These are phyloP conservation scores for Serendipita sp. DNA, from an alignment of 1,284 basidiomycete genomes.

Conservation along the genomic window DNA sequence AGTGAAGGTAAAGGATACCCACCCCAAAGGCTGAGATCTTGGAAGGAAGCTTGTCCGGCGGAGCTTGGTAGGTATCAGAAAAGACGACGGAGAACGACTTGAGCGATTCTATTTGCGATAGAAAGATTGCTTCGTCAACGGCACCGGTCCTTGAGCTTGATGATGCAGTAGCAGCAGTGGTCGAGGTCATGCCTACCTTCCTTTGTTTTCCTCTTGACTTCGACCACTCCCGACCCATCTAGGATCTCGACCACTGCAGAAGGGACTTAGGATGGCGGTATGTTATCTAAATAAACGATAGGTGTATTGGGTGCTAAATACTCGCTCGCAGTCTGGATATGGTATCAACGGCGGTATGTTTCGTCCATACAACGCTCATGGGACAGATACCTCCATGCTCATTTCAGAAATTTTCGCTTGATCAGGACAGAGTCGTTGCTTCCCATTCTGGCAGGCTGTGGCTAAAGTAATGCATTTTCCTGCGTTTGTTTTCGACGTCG, in stretches of 20 bases:
- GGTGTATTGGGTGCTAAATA: background rate
- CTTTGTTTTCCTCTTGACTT: slow-evolving; percentile 9
- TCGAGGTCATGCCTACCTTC: slow-evolving; percentile 8
- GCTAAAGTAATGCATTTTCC: slow-evolving; percentile 38
- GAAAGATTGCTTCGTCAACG: slow-evolving; percentile 14
- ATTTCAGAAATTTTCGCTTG: slow-evolving; percentile 4
- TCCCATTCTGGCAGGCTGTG: slow-evolving; percentile 87
- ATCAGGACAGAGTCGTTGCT: slow-evolving; percentile 77
- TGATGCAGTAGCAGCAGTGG: slow-evolving; percentile 7
- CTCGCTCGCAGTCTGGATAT: slow-evolving; percentile 35
- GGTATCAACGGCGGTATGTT: slow-evolving; percentile 49
- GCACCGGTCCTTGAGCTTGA: slow-evolving; percentile 14
- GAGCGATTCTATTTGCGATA: slow-evolving; percentile 3
- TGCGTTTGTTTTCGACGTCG: background rate
- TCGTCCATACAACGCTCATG: slow-evolving; percentile 1
- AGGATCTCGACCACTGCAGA: background rate
- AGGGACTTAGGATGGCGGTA: slow-evolving; percentile 24
- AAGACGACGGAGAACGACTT: background rate
- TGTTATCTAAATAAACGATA: slow-evolving; percentile 12
- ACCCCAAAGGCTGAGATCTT: background rate
- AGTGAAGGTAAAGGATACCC: background rate
- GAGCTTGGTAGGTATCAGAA: slow-evolving; percentile 3
- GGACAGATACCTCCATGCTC: slow-evolving; percentile 7
- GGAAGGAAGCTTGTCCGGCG: background rate
- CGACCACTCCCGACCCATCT: slow-evolving; percentile 12